A percentile compares a stretch with the other conserved stretches of the same genome.
Conservation (phyloP, 805 yeast genomes). For the Zygoascus bituminiphila region DNA sequence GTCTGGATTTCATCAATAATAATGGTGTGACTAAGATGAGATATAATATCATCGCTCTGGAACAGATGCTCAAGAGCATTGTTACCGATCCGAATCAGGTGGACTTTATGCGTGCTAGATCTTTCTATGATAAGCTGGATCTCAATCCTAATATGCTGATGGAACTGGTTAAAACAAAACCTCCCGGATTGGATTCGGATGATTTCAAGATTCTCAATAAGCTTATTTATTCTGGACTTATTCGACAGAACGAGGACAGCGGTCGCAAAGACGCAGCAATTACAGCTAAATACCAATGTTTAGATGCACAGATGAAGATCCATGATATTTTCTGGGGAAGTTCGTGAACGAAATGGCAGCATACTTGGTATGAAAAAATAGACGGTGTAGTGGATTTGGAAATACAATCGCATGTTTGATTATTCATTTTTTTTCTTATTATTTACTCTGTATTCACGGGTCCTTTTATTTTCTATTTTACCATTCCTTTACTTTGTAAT, state of each 20-base stretch:
- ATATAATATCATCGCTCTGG: constrained; percentile 55
- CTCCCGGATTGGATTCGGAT: constrained; percentile 32
- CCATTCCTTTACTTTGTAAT: too few species aligned
- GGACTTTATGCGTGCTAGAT: constrained; percentile 44
- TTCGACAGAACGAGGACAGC: constrained; percentile 19
- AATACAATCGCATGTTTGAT: too few species aligned
- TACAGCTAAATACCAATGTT: constrained; percentile 13
- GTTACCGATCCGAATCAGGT: constrained; percentile 44
- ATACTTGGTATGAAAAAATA: too few species aligned
- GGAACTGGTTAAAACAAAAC: constrained; percentile 33
- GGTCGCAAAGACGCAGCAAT: constrained; percentile 19
- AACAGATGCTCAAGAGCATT: constrained; percentile 59
- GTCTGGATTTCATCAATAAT: constrained; percentile 43
- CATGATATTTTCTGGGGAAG: constrained; percentile 17
- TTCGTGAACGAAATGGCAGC: too few species aligned
- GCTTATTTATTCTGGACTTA: constrained; percentile 39
- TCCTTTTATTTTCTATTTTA: too few species aligned
- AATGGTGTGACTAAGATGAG: constrained; percentile 53
- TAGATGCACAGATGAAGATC: constrained; percentile 13
- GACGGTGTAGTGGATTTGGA: too few species aligned
- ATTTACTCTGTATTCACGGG: too few species aligned
- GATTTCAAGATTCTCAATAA: constrained; percentile 47
- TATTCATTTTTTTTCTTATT: too few species aligned
- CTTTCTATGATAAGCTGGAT: constrained; percentile 50
- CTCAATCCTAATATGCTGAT: constrained; percentile 40